Percentiles rank a stretch among this genome's conserved stretches.
phyloP scores from a whole-genome alignment of 1,284 basidiomycete genomes.

The Leccinum pachyderme region DNA sequence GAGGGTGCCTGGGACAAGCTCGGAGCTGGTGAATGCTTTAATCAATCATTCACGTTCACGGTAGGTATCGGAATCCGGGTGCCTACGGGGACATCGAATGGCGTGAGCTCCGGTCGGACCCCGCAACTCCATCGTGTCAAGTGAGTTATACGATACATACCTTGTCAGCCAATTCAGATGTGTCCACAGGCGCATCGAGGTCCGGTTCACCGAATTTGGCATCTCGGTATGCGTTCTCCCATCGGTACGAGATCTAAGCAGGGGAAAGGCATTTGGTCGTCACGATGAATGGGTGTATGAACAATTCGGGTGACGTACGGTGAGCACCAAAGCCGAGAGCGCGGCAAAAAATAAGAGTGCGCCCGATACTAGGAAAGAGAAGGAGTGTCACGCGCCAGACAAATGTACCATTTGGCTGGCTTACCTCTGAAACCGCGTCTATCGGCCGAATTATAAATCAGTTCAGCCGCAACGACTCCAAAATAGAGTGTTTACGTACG shows the following conservation, averaged over 20 bases:
- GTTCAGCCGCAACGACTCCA: constrained; percentile 27
- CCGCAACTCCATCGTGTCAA: not conserved
- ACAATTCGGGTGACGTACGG: constrained; percentile 37
- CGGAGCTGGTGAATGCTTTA: too few species aligned
- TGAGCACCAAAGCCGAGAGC: constrained; percentile 49
- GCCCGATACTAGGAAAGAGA: constrained; percentile 42
- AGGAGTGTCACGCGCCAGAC: not conserved
- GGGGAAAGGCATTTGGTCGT: not conserved
- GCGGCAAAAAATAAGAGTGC: constrained; percentile 59
- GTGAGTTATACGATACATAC: not conserved
- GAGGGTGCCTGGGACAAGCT: too few species aligned
- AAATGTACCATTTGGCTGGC: not conserved
- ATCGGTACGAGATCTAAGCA: constrained; percentile 55
- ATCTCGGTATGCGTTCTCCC: constrained; percentile 60
- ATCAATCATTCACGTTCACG: not conserved
- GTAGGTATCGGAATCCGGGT: not conserved
- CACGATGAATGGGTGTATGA: not conserved
- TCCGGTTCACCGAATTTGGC: constrained; percentile 52
- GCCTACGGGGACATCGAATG: not conserved
- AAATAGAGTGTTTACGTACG: constrained; percentile 36
- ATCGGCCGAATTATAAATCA: constrained; percentile 1
- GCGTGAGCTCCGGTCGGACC: not conserved
- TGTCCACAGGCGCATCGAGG: constrained; percentile 55
- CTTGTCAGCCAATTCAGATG: constrained; percentile 38
- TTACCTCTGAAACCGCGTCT: constrained; percentile 31